These are phyloP conservation scores for Diutina sp. DNA, from an alignment of 1,139 yeast genomes.

Conservation along the genomic window DNA sequence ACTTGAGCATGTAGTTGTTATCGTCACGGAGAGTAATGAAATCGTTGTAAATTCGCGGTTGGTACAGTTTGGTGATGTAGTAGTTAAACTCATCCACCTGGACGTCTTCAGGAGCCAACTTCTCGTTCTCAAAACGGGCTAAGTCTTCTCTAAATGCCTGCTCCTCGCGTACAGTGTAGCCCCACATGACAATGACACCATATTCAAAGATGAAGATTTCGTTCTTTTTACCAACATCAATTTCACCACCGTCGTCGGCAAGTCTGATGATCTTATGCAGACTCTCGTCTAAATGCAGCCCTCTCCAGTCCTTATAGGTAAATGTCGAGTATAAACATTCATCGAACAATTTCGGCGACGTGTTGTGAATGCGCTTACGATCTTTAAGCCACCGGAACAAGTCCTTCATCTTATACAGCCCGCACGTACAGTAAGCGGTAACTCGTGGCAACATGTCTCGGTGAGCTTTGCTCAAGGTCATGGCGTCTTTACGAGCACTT, in stretches of 20 bases:
- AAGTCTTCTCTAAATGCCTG: conserved; percentile 69
- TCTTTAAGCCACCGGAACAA: conserved; percentile 76
- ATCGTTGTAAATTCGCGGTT: conserved; percentile 90
- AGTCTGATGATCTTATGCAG: conserved; percentile 40
- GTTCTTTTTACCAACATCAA: conserved; percentile 65
- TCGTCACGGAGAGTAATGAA: conserved; percentile 88
- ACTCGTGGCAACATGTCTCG: conserved; percentile 77
- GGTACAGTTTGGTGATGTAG: conserved; percentile 84
- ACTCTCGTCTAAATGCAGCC: conserved; percentile 13
- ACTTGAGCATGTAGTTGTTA: conserved; percentile 76
- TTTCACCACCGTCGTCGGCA: conserved; percentile 93
- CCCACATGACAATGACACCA: conserved; percentile 95
- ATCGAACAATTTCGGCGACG: conserved; percentile 80
- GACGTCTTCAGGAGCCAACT: conserved; percentile 78
- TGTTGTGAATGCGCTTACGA: conserved; percentile 57
- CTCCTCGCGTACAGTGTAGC: conserved; percentile 77
- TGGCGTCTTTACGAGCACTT: conserved; percentile 94
- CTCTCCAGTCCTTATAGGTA: conserved; percentile 68
- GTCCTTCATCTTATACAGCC: conserved; percentile 82
- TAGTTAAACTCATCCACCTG: conserved; percentile 92
- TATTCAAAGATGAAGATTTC: conserved; percentile 86
- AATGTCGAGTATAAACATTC: conserved; percentile 92
- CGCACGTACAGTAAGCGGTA: conserved; percentile 92
- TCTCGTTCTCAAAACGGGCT: conserved; percentile 83
- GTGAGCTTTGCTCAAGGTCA: conserved; percentile 81